Base-by-base conservation (phyloP, 257 asterid species). In the Lithospermum erythrorhizon region DNA sequence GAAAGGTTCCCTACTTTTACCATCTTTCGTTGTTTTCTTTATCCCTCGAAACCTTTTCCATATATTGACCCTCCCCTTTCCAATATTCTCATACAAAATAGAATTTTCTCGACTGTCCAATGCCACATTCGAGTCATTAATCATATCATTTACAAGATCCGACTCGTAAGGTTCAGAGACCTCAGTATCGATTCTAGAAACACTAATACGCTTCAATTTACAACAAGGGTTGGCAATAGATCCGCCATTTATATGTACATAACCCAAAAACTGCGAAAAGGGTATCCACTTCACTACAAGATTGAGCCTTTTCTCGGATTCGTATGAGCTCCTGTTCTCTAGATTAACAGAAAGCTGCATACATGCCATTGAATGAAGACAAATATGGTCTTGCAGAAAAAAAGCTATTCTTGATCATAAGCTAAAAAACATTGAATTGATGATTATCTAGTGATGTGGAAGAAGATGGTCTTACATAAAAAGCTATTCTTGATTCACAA, bases 161-260 rank as follows among this genome's bases (percentile, higher is more conserved):
- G 75, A 57, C 15, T 74, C 81, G 51, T 70, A 62, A 14, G 60
- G 37, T 51, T 74, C 77, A 21, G 65, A 64, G 30, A 70, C 59
- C 69, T 83, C 90, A 67, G 78, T 76, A 32, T 68, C 81, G 66
- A 82, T 22, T 71, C 77, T 68, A 63, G 90, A 77, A 72, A 85
- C 86, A 49, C 78, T 77, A 72, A 72, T 27, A 55, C 70, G 83
- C 74, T 78, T 83, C 69, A 80, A 10, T 59, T 63, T 74, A 61
- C 80, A 61, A 64, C 73, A 74, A 48, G 86, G 90, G 35, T 70
- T 83, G 68, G 64, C 70, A 24, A 70, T 17, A 63, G 77, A 70
- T 32, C 78, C 72, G 58, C 85, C 85, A 70, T 68, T 61, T 27
- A 74, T 51, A 69, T 63, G 78, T 25, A 75, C 67, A 65, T 62